phyloP scores from a whole-genome alignment of 305 asterid species.

The Rubia balearica region DNA sequence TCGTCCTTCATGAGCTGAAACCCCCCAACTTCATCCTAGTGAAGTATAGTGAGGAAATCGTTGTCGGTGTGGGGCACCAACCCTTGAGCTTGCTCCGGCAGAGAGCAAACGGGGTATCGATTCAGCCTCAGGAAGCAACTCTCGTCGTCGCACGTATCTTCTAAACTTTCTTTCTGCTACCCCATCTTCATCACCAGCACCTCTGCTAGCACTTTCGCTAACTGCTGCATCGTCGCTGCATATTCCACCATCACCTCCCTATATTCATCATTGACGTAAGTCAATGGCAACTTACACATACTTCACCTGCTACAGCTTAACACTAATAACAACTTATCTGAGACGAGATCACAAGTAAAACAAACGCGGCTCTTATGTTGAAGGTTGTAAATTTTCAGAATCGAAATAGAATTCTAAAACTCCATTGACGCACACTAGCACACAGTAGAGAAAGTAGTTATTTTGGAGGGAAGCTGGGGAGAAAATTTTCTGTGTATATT shows the following conservation, averaged over 20 bases:
- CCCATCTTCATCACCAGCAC: conserved; percentile 42
- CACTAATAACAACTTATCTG: no score
- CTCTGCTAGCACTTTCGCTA: conserved; percentile 36
- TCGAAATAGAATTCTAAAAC: no score
- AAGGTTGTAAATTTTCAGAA: no score
- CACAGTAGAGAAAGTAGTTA: no score
- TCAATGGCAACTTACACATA: neutral
- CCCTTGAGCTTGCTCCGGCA: conserved; percentile 33
- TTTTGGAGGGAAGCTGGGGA: no score
- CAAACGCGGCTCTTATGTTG: no score
- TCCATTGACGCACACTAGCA: no score
- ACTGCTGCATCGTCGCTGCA: conserved; percentile 51
- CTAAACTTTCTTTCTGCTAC: conserved; percentile 17
- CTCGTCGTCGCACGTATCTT: conserved; percentile 35
- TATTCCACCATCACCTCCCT: conserved; percentile 67
- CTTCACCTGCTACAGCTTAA: no score
- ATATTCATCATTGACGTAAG: neutral
- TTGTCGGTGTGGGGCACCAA: conserved; percentile 74
- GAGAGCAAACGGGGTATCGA: conserved; percentile 46
- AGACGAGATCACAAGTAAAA: no score
- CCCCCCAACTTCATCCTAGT: conserved; percentile 76
- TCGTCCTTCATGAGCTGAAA: conserved; percentile 63
- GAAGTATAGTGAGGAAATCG: conserved; percentile 62
- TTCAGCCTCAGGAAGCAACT: conserved; percentile 61
- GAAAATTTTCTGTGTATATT: no score